Evolutionary conservation across 1,139 yeast species (phyloP).

Genomic region (Suhomyces taliae): DNA sequence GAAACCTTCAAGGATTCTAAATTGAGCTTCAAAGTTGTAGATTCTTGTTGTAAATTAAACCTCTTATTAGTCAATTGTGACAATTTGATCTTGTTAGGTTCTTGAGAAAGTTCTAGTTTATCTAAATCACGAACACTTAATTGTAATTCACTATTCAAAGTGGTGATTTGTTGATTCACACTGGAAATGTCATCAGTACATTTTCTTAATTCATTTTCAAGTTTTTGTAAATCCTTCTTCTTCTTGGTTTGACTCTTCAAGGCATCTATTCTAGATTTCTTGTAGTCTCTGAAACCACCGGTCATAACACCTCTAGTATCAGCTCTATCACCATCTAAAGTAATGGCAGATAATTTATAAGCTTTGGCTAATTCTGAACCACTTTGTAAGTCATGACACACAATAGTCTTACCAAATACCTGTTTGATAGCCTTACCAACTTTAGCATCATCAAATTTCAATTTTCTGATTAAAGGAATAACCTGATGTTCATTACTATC

Average conservation of each 20-base stretch:
- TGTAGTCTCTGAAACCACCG: conserved; percentile 84
- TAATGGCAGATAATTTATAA: conserved; percentile 71
- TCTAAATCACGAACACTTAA: conserved; percentile 39
- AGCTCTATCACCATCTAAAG: conserved; percentile 89
- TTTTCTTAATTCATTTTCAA: conserved; percentile 26
- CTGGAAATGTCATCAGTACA: conserved; percentile 24
- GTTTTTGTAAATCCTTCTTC: conserved; percentile 45
- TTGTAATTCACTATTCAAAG: conserved; percentile 47
- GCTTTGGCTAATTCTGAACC: conserved; percentile 70
- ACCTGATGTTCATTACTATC: conserved; percentile 53
- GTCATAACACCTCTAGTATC: conserved; percentile 81
- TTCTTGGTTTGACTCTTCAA: conserved; percentile 56
- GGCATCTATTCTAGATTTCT: conserved; percentile 69
- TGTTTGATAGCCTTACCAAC: conserved; percentile 70
- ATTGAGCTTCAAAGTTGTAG: conserved; percentile 24
- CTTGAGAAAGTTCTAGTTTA: conserved; percentile 37
- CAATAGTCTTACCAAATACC: conserved; percentile 78
- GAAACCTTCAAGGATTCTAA: conserved; percentile 25
- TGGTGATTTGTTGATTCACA: conserved; percentile 29
- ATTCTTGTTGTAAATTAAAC: conserved; percentile 44
- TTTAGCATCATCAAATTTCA: conserved; percentile 54
- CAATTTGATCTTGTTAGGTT: conserved; percentile 43
- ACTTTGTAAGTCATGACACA: conserved; percentile 65
- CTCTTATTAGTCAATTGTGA: conserved; percentile 43
- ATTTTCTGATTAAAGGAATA: conserved; percentile 74